phyloP scores from a whole-genome alignment of 176 grass and related monocot genomes.

The Cocos nucifera region DNA sequence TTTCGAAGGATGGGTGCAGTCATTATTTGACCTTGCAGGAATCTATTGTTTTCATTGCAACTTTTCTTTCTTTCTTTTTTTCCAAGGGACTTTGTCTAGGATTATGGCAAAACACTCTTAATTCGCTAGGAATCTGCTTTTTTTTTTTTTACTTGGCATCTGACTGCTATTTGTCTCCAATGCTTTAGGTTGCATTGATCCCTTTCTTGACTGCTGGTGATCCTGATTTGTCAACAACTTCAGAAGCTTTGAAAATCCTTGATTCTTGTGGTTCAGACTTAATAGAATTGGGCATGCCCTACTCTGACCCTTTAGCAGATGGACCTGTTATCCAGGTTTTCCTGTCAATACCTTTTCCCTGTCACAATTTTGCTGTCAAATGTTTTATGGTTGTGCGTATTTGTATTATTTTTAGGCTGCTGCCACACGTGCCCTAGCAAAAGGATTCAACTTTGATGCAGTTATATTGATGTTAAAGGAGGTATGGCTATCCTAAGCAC shows the following conservation, averaged over 20 bases:
- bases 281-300: constrained; percentile 92
- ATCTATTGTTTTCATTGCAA: too few relatives aligned
- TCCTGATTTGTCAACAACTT: constrained; percentile 73
- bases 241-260: constrained; percentile 77
- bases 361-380: background rate
- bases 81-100: too few relatives aligned
- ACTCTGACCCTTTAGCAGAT: constrained; percentile 86
- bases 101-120: too few relatives aligned
- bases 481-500: constrained; percentile 2
- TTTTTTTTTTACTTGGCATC: too few relatives aligned
- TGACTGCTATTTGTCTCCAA: too few relatives aligned
- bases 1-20: too few relatives aligned
- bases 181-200: constrained; percentile 48
- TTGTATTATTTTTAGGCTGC: constrained; percentile 44
- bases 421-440: constrained; percentile 74
- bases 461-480: constrained; percentile 86
- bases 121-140: too few relatives aligned
- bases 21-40: too few relatives aligned
- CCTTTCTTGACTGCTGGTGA: constrained; percentile 97
- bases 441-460: constrained; percentile 81
- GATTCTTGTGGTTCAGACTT: constrained; percentile 79
- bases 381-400: background rate
- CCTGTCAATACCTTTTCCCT: background rate
- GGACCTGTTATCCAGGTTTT: constrained; percentile 93
- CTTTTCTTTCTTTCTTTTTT: too few relatives aligned